Percentiles rank a stretch among this genome's conserved stretches.
phyloP scores from a whole-genome alignment of 2,329 filamentous ascomycete species.

The Calycina herbarum region DNA sequence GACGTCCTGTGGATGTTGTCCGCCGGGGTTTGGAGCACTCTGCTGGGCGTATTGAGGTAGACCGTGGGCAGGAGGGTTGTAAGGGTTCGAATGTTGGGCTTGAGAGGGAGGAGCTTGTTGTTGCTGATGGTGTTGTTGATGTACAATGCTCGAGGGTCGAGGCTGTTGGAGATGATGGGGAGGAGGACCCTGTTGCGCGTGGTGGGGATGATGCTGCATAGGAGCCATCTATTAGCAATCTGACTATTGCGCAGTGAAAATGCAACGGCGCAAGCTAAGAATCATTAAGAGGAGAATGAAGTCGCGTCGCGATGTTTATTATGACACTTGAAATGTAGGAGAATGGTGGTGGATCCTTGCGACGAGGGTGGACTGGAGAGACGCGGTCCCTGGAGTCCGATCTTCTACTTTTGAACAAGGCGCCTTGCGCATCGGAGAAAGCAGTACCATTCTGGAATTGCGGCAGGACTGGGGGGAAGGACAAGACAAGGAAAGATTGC shows the following conservation, averaged over 20 bases:
- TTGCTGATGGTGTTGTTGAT: slow-evolving; percentile 63
- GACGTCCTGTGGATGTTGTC: slow-evolving; percentile 64
- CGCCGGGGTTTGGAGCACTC: slow-evolving; percentile 59
- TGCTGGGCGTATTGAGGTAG: slow-evolving; percentile 66
- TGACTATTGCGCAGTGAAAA: slow-evolving; percentile 24
- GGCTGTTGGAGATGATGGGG: slow-evolving; percentile 66
- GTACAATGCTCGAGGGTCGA: slow-evolving; percentile 70
- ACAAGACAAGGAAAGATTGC: slow-evolving; percentile 32
- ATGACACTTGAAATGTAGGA: slow-evolving; percentile 33
- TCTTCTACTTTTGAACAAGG: slow-evolving; percentile 31
- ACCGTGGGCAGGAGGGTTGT: slow-evolving; percentile 63
- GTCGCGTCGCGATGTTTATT: slow-evolving; percentile 38
- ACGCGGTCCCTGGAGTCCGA: slow-evolving; percentile 34
- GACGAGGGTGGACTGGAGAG: slow-evolving; percentile 37
- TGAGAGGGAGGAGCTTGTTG: slow-evolving; percentile 60
- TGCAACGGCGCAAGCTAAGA: slow-evolving; percentile 34
- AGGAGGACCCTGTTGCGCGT: slow-evolving; percentile 70
- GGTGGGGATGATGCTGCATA: slow-evolving; percentile 73
- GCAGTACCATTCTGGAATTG: slow-evolving; percentile 17
- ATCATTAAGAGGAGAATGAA: slow-evolving; percentile 36
- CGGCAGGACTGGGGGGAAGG: slow-evolving; percentile 19
- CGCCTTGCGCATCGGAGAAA: slow-evolving; percentile 26
- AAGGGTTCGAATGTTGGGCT: slow-evolving; percentile 63
- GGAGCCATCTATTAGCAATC: slow-evolving; percentile 32
- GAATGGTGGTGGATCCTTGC: slow-evolving; percentile 35